Base-by-base conservation (phyloP, 2,329 filamentous ascomycete species). In the Penicillium sp. region DNA sequence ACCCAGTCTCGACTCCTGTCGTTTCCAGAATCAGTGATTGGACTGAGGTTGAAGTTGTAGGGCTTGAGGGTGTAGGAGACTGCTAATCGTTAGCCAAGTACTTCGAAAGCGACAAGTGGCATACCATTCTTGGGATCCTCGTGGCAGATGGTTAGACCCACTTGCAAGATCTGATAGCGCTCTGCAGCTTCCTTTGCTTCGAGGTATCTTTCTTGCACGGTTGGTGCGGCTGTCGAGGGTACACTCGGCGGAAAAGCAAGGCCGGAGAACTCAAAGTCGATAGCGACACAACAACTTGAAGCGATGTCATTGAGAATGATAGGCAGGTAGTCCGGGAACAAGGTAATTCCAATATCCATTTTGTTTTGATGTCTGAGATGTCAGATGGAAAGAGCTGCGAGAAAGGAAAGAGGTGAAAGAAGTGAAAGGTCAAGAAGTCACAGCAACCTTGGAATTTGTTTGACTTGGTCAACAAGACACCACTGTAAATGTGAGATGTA, bases 201-300 rank as follows among this genome's bases (percentile, higher is more conserved):
- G 10, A 75, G 71, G 65, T 89, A 89, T 52, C 83, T 80, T 42
- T 86, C 74, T 61, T 88, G 82, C 2, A 89, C 71, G 3, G 79
- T 80, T 31, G 79, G 78, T 54, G 77, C 78, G 34, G 76, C 75
- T 36, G 67, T 63, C 29, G 74, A 70, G 11, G 65, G 60, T 52
- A 65, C 67, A 13, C 65, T 62, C 43, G 74, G 71, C 22, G 77
- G 78, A 11, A 69, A 70, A 2, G 79, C 76, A 21, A 89, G 85
- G 2, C 86, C 86, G 13, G 86, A 88, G 43, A 89, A 81, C 69
- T 89, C 86, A 11, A 88, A 76, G 65, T 89, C 86, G 54, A 89
- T 77, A 3, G 85, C 77, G 11, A 89, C 81, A 62, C 88, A 88
- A 56, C 80, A 78, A 32, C 84, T 81, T 52, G 81, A 76, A 24